Percentiles rank a stretch among this genome's conserved stretches.
Evolutionary conservation across 2,329 filamentous ascomycete genomes (phyloP).

Genomic region (Ophiostoma piceae): DNA sequence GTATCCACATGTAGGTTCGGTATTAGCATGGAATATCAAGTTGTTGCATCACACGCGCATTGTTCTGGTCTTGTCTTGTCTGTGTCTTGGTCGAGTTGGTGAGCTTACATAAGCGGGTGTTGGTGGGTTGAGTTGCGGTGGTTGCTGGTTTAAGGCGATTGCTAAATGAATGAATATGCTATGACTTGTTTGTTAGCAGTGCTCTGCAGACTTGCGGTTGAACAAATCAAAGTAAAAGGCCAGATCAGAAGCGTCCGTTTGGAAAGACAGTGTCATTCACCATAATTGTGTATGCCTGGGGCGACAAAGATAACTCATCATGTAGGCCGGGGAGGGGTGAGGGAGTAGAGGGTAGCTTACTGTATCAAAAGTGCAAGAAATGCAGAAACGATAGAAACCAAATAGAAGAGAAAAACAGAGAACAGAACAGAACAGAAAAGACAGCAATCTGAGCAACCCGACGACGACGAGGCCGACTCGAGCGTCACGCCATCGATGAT

Average conservation of each 20-base stretch:
- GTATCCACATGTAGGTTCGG: conserved; percentile 63
- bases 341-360: not conserved
- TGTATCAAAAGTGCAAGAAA: too few species aligned
- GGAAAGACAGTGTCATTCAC: conserved; percentile 52
- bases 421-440: not conserved
- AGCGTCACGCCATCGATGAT: conserved; percentile 4
- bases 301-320: conserved; percentile 55
- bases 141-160: too few species aligned
- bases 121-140: too few species aligned
- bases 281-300: conserved; percentile 53
- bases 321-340: conserved; percentile 26
- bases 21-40: conserved; percentile 71
- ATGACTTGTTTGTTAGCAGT: conserved; percentile 16
- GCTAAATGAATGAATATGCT: too few species aligned
- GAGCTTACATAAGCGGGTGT: conserved; percentile 26
- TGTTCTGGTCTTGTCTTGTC: conserved; percentile 30
- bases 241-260: conserved; percentile 45
- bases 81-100: not conserved
- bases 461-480: not conserved
- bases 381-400: not conserved
- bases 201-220: conserved; percentile 2
- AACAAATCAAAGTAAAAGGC: conserved; percentile 1
- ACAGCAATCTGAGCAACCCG: not conserved
- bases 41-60: conserved; percentile 55
- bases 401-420: not conserved